Evolutionary conservation across 768 basidiomycete species (phyloP).

Genomic region (Boletus pseudo-olivaceus): DNA sequence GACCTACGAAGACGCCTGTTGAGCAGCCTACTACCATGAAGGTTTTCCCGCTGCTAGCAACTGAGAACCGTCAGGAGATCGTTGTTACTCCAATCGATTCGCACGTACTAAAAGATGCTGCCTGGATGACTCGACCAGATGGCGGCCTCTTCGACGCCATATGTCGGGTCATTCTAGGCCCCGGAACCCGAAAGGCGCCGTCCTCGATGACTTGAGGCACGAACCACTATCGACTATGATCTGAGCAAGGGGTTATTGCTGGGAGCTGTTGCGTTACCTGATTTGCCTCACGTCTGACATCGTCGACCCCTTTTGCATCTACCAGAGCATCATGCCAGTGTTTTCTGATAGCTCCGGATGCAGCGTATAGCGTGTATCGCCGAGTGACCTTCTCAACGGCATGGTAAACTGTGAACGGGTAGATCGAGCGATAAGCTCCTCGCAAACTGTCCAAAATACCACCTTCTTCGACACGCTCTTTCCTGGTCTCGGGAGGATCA

Average conservation of each 20-base stretch:
- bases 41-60: conserved; percentile 41
- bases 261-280: conserved; percentile 45
- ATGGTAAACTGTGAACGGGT: conserved; percentile 77
- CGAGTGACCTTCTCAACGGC: conserved; percentile 52
- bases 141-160: conserved; percentile 32
- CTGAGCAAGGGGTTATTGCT: conserved; percentile 6
- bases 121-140: conserved; percentile 58
- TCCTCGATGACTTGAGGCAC: conserved; percentile 57
- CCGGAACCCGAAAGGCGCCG: conserved; percentile 53
- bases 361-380: conserved; percentile 70
- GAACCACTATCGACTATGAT: conserved; percentile 52
- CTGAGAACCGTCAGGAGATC: conserved; percentile 31
- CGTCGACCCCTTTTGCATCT: conserved; percentile 61
- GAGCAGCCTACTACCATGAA: conserved; percentile 65
- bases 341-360: conserved; percentile 51
- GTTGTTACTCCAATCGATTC: not conserved
- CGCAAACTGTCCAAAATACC: conserved; percentile 54
- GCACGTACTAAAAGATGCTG: conserved; percentile 60
- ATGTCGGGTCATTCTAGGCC: conserved; percentile 30
- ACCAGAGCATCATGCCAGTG: conserved; percentile 62
- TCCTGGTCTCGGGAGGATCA: conserved; percentile 55
- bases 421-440: conserved; percentile 52
- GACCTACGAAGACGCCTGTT: conserved; percentile 67
- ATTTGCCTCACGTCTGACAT: conserved; percentile 65
- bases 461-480: conserved; percentile 58